Base-by-base conservation (phyloP, 441 rosid genomes). In the Raphanus hybrid region DNA sequence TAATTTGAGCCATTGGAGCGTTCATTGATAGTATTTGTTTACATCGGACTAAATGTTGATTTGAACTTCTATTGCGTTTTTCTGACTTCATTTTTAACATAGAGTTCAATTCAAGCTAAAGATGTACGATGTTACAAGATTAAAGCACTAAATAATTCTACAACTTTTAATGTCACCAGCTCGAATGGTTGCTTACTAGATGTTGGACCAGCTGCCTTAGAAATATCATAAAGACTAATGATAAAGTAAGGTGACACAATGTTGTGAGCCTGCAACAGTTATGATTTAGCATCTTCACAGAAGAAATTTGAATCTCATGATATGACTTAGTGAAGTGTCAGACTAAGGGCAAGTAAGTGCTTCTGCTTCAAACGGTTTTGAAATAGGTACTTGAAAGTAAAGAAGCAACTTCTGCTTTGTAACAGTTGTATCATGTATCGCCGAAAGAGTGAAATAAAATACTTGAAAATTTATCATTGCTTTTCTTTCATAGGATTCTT, bases 401-500 rank as follows among this genome's bases (percentile, higher is more conserved):
- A 12, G 39, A 59, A 26, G 16, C 1, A 11, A 18, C 12, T 57
- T 48, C 6, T 12, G 54, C 54, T 12, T 57, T 57, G n/a, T 20
- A 20, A 57, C 27, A 55, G 39, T 8, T 63, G 23, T 8, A 39
- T 9, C 10, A 9, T 61, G 4, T 1, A 18, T 62, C 12, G 29
- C 68, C 34, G 60, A 45, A 62, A 29, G 60, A 15, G 60, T 10
- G 68, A 18, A 27, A 8, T 45, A 39, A 60, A 71, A 60, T 5
- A 26, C 6, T 37, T 3, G 16, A 14, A 3, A 23, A 27, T 1
- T 15, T 8, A 3, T 16, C 14, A 7, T 58, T 63, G 76, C 54
- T 50, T 64, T 48, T 64, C 6, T 34, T 20, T 54, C 64, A 23
- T 37, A 8, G 57, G 70, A 64, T 35, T 73, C 62, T n/a, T 64